phyloP scores from a whole-genome alignment of 768 basidiomycete genomes.

The Leucocoprinus leucothites region DNA sequence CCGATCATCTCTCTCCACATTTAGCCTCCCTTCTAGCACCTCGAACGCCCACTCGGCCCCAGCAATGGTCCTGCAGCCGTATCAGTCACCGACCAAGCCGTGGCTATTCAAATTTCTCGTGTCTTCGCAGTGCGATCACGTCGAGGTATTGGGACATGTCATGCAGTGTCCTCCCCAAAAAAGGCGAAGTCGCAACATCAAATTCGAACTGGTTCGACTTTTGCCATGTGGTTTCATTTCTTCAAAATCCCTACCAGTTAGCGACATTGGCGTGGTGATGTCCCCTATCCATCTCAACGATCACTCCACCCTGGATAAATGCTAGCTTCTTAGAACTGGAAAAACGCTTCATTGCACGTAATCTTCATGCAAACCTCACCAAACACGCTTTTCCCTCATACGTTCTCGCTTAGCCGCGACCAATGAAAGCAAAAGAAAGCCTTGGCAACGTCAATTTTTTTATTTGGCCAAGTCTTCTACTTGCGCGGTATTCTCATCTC shows the following conservation, averaged over 20 bases:
- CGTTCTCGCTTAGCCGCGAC: no score
- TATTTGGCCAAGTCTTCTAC: neutral
- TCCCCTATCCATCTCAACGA: no score
- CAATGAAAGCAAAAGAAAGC: neutral
- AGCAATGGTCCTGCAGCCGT: neutral
- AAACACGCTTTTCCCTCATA: no score
- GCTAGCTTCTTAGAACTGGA: neutral
- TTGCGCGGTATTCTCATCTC: no score
- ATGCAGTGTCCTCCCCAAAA: neutral
- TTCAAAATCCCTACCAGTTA: neutral
- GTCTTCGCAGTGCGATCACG: neutral
- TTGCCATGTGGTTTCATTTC: neutral
- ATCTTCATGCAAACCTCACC: neutral
- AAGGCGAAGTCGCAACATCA: neutral
- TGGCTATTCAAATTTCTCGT: neutral
- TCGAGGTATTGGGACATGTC: neutral
- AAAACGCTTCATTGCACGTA: neutral
- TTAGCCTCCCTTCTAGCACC: neutral
- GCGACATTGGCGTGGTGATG: neutral
- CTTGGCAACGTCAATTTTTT: neutral
- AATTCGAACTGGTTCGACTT: slow-evolving; percentile 12
- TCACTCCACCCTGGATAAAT: no score
- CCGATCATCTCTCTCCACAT: neutral
- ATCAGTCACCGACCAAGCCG: neutral
- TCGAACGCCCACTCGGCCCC: neutral